Base-by-base conservation (phyloP, 1,139 yeast species). In the Blastobotrys indianensis region DNA sequence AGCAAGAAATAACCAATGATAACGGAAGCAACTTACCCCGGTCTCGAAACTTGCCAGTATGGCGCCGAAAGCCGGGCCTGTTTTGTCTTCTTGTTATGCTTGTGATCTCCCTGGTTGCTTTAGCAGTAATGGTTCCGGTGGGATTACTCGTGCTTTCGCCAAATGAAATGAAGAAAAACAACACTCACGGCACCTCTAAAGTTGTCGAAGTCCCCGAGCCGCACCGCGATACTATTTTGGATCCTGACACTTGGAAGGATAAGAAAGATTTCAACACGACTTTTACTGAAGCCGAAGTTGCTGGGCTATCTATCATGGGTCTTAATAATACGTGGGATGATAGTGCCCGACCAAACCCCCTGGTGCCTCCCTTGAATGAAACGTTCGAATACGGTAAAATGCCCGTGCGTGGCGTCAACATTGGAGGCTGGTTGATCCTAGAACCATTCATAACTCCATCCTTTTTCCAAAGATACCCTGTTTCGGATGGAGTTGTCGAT, bases 341-440 rank as follows among this genome's bases (percentile, higher is more conserved):
- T 46, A 43, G 55, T 9, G 51, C 51, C 2, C 55, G 51, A 35
- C 55, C 66, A 16, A 65, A 64, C 46, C 40, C 48, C 3, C 34
- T 48, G 16, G 66, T 64, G 3, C 65, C 68, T 1, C 50, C 63
- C 0, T 49, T 66, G 15, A 47, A 52, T 33, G 49, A 57, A 25
- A 37, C 45, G 8, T 65, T 65, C 66, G 75, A 76, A 58, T 82
- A 80, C 58, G 65, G 68, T 20, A 63, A 62, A 29, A 70, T 68
- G 37, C 78, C 76, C 34, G 70, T 85, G 33, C 68, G 79, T 38
- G 97, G 97, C 49, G 90, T 88, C 39, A 86, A 86, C 58, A 68
- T 88, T 20, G 97, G 96, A 39, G 96, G 96, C 17, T 88, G 97
- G 97, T 74, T 87, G 51, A 84, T 87, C 1, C 67, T 87, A 38